phyloP scores from a whole-genome alignment of 2,329 filamentous ascomycete genomes.

The Furcasterigmium sp. region DNA sequence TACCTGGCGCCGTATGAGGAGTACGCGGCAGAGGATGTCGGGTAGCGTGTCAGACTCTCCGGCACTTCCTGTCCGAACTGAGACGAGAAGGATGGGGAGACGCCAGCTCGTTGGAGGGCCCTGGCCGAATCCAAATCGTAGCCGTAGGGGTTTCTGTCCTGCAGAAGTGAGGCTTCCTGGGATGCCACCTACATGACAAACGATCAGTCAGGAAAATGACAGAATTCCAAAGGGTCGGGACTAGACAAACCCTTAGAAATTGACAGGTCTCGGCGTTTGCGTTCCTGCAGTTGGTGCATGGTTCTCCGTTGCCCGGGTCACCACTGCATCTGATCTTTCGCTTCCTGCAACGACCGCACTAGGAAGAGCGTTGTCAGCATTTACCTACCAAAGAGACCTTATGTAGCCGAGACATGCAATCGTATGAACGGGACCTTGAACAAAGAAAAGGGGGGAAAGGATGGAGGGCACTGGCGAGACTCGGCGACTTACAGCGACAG shows the following conservation, averaged over 20 bases:
- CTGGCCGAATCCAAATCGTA: slow-evolving; percentile 32
- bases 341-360: slow-evolving; percentile 88
- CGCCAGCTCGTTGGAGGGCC: slow-evolving; percentile 20
- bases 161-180: slow-evolving; percentile 26
- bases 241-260: slow-evolving; percentile 59
- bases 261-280: slow-evolving; percentile 68
- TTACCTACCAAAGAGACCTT: no score
- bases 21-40: slow-evolving; percentile 22
- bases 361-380: no score
- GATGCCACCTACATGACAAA: slow-evolving; percentile 27
- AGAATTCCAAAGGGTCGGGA: no score
- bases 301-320: slow-evolving; percentile 67
- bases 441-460: background rate
- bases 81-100: slow-evolving; percentile 20
- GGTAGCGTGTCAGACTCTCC: slow-evolving; percentile 22
- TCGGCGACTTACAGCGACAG: slow-evolving; percentile 46
- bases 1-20: slow-evolving; percentile 24
- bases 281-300: slow-evolving; percentile 78
- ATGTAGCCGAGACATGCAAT: no score
- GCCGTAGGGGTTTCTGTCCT: slow-evolving; percentile 23
- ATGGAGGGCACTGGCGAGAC: no score
- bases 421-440: background rate
- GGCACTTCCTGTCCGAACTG: slow-evolving; percentile 27
- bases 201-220: background rate
- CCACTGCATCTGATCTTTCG: slow-evolving; percentile 95